Conservation (phyloP, 495 filamentous ascomycete genomes). For the Lophiotrema nucula region DNA sequence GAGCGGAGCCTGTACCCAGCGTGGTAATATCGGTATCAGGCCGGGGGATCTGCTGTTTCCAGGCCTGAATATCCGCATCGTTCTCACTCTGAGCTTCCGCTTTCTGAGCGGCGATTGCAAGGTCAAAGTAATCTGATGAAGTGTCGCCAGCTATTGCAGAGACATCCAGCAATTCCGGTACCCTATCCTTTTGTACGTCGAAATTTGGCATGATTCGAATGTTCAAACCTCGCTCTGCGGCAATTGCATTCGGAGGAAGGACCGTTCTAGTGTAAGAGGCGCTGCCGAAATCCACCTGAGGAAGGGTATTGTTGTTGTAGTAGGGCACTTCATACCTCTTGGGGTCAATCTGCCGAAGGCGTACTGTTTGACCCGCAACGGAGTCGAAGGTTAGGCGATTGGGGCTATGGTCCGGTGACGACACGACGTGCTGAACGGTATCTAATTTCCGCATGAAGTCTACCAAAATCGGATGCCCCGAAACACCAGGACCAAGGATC, state of each 20-base stretch:
- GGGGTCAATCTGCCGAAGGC: conserved; percentile 66
- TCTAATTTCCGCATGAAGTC: conserved; percentile 65
- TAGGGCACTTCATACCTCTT: conserved; percentile 65
- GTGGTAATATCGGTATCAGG: conserved; percentile 77
- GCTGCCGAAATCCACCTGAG: conserved; percentile 30
- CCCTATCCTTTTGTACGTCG: conserved; percentile 49
- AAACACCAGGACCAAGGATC: conserved; percentile 72
- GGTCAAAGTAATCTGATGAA: conserved; percentile 47
- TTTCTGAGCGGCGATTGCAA: conserved; percentile 51
- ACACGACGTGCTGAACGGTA: conserved; percentile 67
- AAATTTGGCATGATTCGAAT: conserved; percentile 67
- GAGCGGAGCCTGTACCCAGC: conserved; percentile 84
- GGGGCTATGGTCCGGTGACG: conserved; percentile 56
- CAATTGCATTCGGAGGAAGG: conserved; percentile 14
- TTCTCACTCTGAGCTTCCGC: conserved; percentile 42
- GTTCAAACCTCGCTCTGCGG: conserved; percentile 50
- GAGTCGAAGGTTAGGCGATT: conserved; percentile 70
- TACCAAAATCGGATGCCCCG: conserved; percentile 56
- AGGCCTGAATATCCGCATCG: conserved; percentile 42
- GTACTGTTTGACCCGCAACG: conserved; percentile 58
- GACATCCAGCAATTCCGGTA: conserved; percentile 56
- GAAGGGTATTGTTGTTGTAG: conserved; percentile 52
- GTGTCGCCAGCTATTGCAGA: conserved; percentile 39
- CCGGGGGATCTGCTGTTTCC: conserved; percentile 54
- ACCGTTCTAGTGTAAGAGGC: neutral